phyloP scores from a whole-genome alignment of 2,329 filamentous ascomycete species.

The Colletotrichum karsti region DNA sequence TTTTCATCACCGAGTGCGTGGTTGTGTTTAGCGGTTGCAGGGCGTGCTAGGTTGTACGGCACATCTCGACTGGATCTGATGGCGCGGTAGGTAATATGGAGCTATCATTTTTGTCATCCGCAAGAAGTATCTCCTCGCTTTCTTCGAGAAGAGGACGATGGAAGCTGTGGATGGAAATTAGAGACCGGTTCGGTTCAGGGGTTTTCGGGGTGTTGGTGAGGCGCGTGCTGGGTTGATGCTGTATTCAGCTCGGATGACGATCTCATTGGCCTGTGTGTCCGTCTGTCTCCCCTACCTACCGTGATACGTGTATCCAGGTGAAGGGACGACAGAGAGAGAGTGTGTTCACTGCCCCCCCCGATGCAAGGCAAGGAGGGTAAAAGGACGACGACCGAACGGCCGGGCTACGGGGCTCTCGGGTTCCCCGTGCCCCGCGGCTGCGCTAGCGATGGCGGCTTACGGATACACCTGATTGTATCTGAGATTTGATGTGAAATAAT shows the following conservation, averaged over 20 bases:
- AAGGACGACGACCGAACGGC: slow-evolving; percentile 5
- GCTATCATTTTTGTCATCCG: too few relatives aligned
- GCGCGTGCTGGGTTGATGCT: not conserved
- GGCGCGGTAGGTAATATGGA: too few relatives aligned
- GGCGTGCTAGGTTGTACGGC: too few relatives aligned
- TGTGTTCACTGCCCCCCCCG: not conserved
- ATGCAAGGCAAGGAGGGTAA: not conserved
- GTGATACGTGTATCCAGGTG: not conserved
- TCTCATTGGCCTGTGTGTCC: too few relatives aligned
- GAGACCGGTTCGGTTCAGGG: not conserved
- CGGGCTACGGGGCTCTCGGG: slow-evolving; percentile 16
- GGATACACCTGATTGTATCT: not conserved
- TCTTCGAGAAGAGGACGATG: not conserved
- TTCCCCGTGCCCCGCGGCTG: slow-evolving; percentile 18
- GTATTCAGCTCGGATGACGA: not conserved
- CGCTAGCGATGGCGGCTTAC: not conserved
- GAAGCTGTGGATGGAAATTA: not conserved
- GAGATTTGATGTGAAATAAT: not conserved
- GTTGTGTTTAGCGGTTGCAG: too few relatives aligned
- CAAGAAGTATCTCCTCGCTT: not conserved
- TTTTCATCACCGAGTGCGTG: too few relatives aligned
- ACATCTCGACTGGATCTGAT: not conserved
- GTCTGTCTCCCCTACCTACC: too few relatives aligned
- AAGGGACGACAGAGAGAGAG: not conserved
- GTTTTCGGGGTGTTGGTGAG: not conserved